These are phyloP conservation scores for Cornus kousa DNA, from an alignment of 148 eudicot genomes.

Conservation along the genomic window DNA sequence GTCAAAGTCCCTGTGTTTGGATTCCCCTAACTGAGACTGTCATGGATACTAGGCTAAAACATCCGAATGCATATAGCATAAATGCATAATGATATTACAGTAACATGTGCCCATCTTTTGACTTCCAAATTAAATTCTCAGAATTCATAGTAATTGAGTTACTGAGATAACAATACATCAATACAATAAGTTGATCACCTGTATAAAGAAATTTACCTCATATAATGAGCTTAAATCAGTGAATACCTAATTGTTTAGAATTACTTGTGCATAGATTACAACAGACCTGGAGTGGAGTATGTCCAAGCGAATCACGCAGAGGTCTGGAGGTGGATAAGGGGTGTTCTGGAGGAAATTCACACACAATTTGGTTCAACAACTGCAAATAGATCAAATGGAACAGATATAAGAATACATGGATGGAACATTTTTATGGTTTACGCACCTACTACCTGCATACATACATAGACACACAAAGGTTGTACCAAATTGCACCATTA, in stretches of 20 bases:
- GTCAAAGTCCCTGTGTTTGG: too few species aligned
- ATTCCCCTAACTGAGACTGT: background rate
- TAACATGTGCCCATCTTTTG: background rate
- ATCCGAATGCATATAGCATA: background rate
- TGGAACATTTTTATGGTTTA: background rate
- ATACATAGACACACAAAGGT: background rate
- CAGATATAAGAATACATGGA: background rate
- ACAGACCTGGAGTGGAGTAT: conserved; percentile 58
- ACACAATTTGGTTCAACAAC: conserved; percentile 61
- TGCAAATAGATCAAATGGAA: conserved; percentile 26
- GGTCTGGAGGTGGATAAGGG: conserved; percentile 54
- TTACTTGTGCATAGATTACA: background rate
- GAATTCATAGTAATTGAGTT: background rate
- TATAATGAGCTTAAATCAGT: background rate
- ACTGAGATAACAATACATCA: background rate
- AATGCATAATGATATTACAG: background rate
- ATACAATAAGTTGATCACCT: background rate
- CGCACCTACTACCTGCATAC: too few species aligned
- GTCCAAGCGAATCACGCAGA: conserved; percentile 63
- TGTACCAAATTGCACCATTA: background rate
- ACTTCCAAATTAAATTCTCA: background rate
- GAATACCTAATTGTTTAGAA: background rate
- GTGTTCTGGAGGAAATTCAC: conserved; percentile 62
- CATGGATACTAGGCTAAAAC: background rate
- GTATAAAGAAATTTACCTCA: background rate